phyloP scores from a whole-genome alignment of 1,284 basidiomycete genomes.

The Cryptococcus maquisensis region DNA sequence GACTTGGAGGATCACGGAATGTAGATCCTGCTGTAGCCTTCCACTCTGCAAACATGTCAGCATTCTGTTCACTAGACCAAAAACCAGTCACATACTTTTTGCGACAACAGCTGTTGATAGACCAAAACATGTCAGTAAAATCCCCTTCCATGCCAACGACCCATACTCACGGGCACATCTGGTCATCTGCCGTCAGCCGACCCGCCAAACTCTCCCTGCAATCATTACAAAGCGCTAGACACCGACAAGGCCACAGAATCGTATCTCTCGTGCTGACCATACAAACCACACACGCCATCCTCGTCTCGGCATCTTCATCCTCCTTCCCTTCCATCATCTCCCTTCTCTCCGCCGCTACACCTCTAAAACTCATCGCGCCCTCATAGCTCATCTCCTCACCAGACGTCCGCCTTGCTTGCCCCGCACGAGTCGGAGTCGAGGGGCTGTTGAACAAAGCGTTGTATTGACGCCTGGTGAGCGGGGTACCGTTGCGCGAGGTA shows the following conservation, averaged over 20 bases:
- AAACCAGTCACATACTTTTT: slow-evolving; percentile 20
- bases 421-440: not conserved
- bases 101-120: slow-evolving; percentile 20
- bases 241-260: slow-evolving; percentile 47
- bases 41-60: slow-evolving; percentile 23
- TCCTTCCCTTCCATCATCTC: slow-evolving; percentile 5
- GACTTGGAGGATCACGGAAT: slow-evolving; percentile 19
- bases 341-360: slow-evolving; percentile 20
- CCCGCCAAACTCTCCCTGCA: slow-evolving; percentile 45
- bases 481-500: slow-evolving; percentile 28
- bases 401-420: not conserved
- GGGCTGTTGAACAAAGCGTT: slow-evolving; percentile 12
- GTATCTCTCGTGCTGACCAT: slow-evolving; percentile 43
- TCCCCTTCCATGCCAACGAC: too few species aligned
- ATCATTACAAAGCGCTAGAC: slow-evolving; percentile 44
- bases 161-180: slow-evolving; percentile 42
- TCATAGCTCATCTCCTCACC: not conserved
- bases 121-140: slow-evolving; percentile 2
- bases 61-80: not conserved
- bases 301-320: slow-evolving; percentile 41
- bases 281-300: slow-evolving; percentile 43
- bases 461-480: slow-evolving; percentile 44
- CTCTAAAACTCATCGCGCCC: slow-evolving; percentile 6
- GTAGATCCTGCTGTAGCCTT: slow-evolving; percentile 43
- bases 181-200: slow-evolving; percentile 36